Base-by-base conservation (phyloP, 768 basidiomycete genomes). In the Termitomyces sp. region DNA sequence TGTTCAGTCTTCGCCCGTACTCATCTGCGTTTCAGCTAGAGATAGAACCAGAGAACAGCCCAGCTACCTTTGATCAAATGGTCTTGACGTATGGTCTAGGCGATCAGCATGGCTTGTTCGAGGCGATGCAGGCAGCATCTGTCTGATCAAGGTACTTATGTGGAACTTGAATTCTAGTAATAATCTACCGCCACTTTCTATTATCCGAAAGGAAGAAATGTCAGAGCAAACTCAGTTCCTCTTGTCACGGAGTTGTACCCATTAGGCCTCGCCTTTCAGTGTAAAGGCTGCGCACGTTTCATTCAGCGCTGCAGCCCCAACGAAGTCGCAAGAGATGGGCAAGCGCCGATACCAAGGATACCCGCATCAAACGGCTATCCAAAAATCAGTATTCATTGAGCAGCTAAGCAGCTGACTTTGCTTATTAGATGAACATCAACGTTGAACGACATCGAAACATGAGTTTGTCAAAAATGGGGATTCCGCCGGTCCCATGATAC, bases 21-120 rank as follows among this genome's bases (percentile, higher is more conserved):
- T 66, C 14, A 42, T 21, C 25, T 25, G 6, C 27, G 35, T 25
- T 34, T 4, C 44, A 73, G 71, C 68, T 73, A 31, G 68, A 95
- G 82, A 78, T 95, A n/a, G 89, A 89, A 58, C 65, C 81, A 0
- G 71, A 79, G 4, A 71, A 73, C 11, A 77, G 76, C 0, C 77
- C 79, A 1, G 77, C 78, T 0, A 77, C 92, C 25, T 80, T 92
- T 48, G 79, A 89, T 55, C 73, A 76, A 51, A 82, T 91, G 79
- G 90, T 90, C 0, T 69, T 95, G 46, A 90, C 91, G 2, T 98
- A 96, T 63, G 82, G 82, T 4, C 72, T 97, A 0, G 94, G 94
- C 1, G 86, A 88, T 56, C 86, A 92, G 60, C 92, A 95, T 68
- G 88, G 83, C 0, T 71, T 93, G 7, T 89, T 78, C 56, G 67